Percentiles rank a stretch among this genome's conserved stretches.
Conservation (phyloP, 1,284 basidiomycete species). For the Apiotrichum akiyoshidainum region DNA sequence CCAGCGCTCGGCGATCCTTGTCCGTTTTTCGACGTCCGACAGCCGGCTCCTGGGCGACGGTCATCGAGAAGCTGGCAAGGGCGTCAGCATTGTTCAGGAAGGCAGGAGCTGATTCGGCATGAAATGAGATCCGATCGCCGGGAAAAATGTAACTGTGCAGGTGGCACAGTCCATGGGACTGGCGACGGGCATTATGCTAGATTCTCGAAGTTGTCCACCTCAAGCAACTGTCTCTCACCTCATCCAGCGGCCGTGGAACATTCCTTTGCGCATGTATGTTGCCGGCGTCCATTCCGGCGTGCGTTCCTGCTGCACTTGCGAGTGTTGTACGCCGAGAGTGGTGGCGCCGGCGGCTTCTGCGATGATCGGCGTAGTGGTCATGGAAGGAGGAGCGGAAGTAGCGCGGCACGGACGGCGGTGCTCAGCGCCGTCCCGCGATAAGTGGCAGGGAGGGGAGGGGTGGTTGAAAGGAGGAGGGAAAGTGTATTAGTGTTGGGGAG, state of each 20-base stretch:
- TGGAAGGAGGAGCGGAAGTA: neutral
- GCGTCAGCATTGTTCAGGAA: too few species aligned
- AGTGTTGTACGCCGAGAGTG: too few species aligned
- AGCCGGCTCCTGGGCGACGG: slow-evolving; percentile 33
- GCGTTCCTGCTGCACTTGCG: neutral
- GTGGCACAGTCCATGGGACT: too few species aligned
- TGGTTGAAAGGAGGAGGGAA: neutral
- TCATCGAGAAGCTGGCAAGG: slow-evolving; percentile 25
- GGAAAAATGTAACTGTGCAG: too few species aligned
- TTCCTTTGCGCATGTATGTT: slow-evolving; percentile 10
- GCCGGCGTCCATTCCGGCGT: slow-evolving; percentile 3
- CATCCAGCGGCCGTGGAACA: slow-evolving; percentile 30
- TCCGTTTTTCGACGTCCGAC: slow-evolving; percentile 36
- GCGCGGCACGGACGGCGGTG: neutral
- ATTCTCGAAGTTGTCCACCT: too few species aligned
- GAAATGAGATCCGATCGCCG: too few species aligned
- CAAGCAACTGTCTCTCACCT: slow-evolving; percentile 23
- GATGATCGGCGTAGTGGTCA: neutral
- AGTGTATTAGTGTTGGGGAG: neutral
- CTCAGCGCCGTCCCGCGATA: neutral
- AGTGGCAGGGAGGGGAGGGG: neutral
- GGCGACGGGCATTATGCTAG: neutral
- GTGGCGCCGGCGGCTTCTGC: neutral
- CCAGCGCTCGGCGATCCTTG: slow-evolving; percentile 27
- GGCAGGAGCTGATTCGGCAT: too few species aligned